Evolutionary conservation across 306 rosid genomes (phyloP).

Genomic region (Myrica gale): DNA sequence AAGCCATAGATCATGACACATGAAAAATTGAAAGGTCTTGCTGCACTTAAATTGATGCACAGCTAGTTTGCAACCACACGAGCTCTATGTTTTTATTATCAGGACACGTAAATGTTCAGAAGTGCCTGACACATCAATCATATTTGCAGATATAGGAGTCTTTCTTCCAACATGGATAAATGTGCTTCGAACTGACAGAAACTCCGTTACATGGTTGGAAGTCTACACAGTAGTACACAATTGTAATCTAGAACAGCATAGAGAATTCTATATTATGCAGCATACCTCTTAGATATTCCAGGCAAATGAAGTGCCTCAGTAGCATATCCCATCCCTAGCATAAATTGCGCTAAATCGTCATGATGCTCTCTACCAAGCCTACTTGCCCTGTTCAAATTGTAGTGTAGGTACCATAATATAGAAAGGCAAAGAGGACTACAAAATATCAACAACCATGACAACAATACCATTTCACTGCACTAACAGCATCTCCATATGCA

Average conservation of each 20-base stretch:
- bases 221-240: neutral
- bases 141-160: neutral
- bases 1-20: neutral
- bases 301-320: constrained; percentile 96
- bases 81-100: neutral
- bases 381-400: constrained; percentile 78
- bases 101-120: neutral
- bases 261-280: constrained; percentile 11
- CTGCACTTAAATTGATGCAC: constrained; percentile 4
- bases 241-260: neutral
- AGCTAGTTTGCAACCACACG: neutral
- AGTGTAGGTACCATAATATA: constrained; percentile 9
- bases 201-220: neutral
- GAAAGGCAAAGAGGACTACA: neutral
- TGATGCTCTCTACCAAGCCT: constrained; percentile 98
- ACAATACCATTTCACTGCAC: constrained; percentile 92
- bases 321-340: constrained; percentile 99
- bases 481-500: constrained; percentile 97
- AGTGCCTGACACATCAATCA: neutral
- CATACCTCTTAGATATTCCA: constrained; percentile 94
- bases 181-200: neutral
- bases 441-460: neutral
- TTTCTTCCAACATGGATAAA: neutral
- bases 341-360: constrained; percentile 94
- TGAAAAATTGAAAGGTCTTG: neutral